phyloP scores from a whole-genome alignment of 768 basidiomycete species.

The Roridomyces roridus region DNA sequence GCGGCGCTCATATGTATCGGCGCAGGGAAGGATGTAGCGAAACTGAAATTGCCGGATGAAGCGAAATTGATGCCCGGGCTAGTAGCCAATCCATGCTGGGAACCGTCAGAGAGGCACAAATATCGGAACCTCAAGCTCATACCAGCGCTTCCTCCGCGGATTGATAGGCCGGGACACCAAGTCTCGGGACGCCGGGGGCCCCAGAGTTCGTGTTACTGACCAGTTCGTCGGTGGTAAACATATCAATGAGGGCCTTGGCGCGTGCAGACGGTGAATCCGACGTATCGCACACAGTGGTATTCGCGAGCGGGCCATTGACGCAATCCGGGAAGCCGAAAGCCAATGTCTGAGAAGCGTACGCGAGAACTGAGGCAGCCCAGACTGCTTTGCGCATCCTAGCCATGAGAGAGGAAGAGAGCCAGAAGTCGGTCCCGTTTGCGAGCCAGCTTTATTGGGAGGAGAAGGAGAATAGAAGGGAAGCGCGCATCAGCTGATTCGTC shows the following conservation, averaged over 20 bases:
- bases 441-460: too few species aligned
- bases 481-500: too few species aligned
- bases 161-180: constrained; percentile 59
- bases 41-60: constrained; percentile 56
- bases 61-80: constrained; percentile 60
- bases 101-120: background rate
- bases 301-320: constrained; percentile 46
- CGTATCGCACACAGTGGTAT: constrained; percentile 54
- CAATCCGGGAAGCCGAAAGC: constrained; percentile 52
- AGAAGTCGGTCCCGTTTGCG: too few species aligned
- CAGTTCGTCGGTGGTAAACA: constrained; percentile 58
- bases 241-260: constrained; percentile 51
- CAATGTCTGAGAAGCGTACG: too few species aligned
- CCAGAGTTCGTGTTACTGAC: constrained; percentile 55
- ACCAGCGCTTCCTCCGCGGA: constrained; percentile 68
- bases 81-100: constrained; percentile 56
- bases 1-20: constrained; percentile 60
- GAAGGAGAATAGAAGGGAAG: too few species aligned
- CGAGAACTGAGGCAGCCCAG: too few species aligned
- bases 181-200: constrained; percentile 57
- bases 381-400: too few species aligned
- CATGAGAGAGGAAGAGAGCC: too few species aligned
- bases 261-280: constrained; percentile 50
- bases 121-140: constrained; percentile 19
- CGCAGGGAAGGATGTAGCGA: constrained; percentile 63